Evolutionary conservation across 768 basidiomycete genomes (phyloP), one percentile per base, ranked within the genome.

Genomic region (Leccinum subgranulosum): DNA sequence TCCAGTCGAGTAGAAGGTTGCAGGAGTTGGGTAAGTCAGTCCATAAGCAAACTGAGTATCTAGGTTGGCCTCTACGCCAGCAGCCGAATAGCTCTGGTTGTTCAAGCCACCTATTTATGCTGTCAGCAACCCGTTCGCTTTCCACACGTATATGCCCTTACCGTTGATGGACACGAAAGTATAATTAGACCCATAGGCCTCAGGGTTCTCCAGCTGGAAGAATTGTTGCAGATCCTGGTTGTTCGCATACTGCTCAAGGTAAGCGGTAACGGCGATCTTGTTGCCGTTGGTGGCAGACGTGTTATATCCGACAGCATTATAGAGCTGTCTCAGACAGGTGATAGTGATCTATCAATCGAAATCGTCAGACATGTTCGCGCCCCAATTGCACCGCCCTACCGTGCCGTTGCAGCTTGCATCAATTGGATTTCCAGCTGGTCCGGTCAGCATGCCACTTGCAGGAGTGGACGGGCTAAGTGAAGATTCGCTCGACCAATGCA

Each of bases 1-100:
- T n/a, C 76, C 80, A 23, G 87, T 89, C 0, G 86, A 82, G 61
- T 75, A 88, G 61, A 84, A 85, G 4, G 79, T 83, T 6, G 73
- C 75, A 3, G 81, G 81, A 6, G 81, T 87, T 1, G 87, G 87
- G 65, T 79, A 80, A 5, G 84, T 76, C 27, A 90, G 55, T 19
- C 88, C 88, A 57, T 81, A 85, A 1, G 81, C 85, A 68, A 84
- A 86, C 64, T 89, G 86, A 4, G 80, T 79, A 59, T 90, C 87
- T 27, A 90, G 71, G 60, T 86, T 78, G 3, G 87, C 88, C 67
- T 92, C 90, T 4, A 56, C 64, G 1, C 87, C 87, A 15, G 87
- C 83, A 14, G 74, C 70, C 0, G 69, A 70, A n/a, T 73, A 45
- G 49, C 61, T 81, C 65, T 91, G 87, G 57, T 79, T 77, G 64